Evolutionary conservation across 352 stramenopile species (phyloP).

Genomic region (Elongisporangium senticosum): DNA sequence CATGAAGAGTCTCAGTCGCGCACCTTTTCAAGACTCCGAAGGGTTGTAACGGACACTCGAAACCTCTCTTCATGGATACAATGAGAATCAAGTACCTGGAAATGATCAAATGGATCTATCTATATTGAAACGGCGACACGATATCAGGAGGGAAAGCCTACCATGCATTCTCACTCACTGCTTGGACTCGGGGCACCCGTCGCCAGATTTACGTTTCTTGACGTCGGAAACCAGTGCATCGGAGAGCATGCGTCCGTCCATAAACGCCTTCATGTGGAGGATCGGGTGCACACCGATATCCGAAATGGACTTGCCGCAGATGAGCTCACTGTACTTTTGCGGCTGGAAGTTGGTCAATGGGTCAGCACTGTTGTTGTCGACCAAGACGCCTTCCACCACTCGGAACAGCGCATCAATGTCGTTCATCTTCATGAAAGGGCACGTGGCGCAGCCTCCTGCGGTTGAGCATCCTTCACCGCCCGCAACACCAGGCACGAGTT

Average conservation of each 20-base stretch:
- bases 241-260: constrained; percentile 86
- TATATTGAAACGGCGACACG: background rate
- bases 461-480: constrained; percentile 96
- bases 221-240: constrained; percentile 85
- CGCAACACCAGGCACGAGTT: constrained; percentile 87
- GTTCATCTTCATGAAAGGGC: constrained; percentile 99
- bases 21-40: background rate
- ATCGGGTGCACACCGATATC: constrained; percentile 94
- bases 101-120: background rate
- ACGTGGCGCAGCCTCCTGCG: constrained; percentile 95
- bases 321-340: constrained; percentile 89
- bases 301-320: constrained; percentile 87
- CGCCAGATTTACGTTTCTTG: constrained; percentile 45
- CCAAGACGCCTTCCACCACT: constrained; percentile 69
- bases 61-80: background rate
- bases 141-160: background rate
- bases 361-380: constrained; percentile 26
- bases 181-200: constrained; percentile 43
- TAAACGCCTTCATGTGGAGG: constrained; percentile 95
- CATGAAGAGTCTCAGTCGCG: background rate
- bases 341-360: constrained; percentile 86
- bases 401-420: constrained; percentile 95
- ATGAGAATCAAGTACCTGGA: background rate
- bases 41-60: background rate
- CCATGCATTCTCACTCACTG: background rate